Evolutionary conservation across 73 alveolate genomes (phyloP).

Genomic region (Stentor coeruleus): DNA sequence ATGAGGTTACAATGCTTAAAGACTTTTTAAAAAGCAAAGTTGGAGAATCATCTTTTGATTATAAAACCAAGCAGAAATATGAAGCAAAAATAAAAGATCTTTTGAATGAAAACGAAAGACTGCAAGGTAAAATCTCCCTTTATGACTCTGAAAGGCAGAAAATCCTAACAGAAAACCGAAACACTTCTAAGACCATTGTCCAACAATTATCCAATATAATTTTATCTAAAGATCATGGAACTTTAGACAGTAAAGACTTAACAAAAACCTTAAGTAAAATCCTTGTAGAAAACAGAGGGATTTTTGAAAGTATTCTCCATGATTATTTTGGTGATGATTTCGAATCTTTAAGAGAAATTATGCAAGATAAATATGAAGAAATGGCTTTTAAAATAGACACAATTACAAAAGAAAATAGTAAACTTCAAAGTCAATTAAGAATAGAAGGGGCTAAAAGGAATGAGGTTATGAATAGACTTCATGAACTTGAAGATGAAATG

Average conservation of each 20-base stretch:
- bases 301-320: background rate
- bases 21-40: background rate
- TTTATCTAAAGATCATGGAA: background rate
- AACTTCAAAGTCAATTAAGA: too few relatives aligned
- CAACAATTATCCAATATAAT: background rate
- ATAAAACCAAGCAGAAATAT: background rate
- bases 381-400: background rate
- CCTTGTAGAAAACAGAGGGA: background rate
- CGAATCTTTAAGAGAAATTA: background rate
- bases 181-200: background rate
- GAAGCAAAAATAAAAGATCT: background rate
- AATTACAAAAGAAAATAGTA: background rate
- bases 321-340: background rate
- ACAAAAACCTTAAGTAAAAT: background rate
- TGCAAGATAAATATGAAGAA: constrained; percentile 3
- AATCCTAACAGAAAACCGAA: background rate
- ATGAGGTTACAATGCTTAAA: background rate
- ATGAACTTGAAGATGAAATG: background rate
- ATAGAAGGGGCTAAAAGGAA: background rate
- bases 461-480: background rate
- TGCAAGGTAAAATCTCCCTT: background rate
- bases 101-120: background rate
- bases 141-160: background rate
- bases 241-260: background rate
- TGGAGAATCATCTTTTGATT: background rate